Base-by-base conservation (phyloP, 164 flowering plant genomes). In the Vitis rupestris region DNA sequence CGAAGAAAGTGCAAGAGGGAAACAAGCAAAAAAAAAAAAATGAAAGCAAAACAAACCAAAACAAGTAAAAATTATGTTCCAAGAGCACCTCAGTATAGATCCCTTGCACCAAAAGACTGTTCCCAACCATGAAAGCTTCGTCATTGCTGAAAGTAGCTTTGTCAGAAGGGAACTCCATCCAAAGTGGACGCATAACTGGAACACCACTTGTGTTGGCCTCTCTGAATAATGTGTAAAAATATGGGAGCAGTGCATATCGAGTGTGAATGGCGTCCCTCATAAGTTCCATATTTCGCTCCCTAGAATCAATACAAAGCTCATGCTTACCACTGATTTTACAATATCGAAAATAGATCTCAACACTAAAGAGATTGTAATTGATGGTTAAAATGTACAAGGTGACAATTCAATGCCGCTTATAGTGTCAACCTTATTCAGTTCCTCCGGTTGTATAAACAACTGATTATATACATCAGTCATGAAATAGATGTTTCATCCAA, bases 101-200 rank as follows among this genome's bases (percentile, higher is more conserved):
- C 60, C 99, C 99, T 81, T 96, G 99, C 27, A 94, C 99, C 80
- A 96, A 72, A 59, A 96, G 79, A 75, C 93, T 80, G 73, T 80
- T 80, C 17, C 99, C 98, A 71, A 96, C 93, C 99, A 96, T 92
- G 81, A 96, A 93, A 59, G 98, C 98, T 68, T 92, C 99, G 66
- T 90, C 98, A 72, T 87, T 96, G 80, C 75, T 84, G 72, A 86
- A 96, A 74, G 98, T 88, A 67, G 86, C 74, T 83, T 92, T 93
- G 72, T 96, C 99, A 61, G 71, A 69, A 62, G 99, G 98, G 78
- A 93, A 96, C 81, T 96, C 99, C 98, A 96, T 90, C 99, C 98
- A 93, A 68, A 96, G 78, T 14, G 99, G 97, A 19, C 99, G 98
- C 69, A 85, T 70, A 70, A 96, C 90, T 59, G 99, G 99, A 72